Conservation (phyloP, 2,329 filamentous ascomycete species). For the Talaromyces rugulosus region DNA sequence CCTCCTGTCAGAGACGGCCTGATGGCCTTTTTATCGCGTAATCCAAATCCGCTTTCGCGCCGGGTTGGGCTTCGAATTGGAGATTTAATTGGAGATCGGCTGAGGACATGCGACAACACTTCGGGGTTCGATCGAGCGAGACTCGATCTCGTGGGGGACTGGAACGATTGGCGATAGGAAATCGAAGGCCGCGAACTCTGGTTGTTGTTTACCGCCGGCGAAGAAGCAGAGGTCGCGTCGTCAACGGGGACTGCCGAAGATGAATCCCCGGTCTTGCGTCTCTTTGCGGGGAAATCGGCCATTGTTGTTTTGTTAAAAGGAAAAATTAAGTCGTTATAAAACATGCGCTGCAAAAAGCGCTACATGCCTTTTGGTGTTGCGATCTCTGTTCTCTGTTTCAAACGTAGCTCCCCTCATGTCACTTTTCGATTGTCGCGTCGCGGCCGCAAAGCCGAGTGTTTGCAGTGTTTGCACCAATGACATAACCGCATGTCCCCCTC, state of each 20-base stretch:
- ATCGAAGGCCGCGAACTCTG: constrained; percentile 21
- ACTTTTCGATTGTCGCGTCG: neutral
- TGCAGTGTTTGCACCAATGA: constrained; percentile 37
- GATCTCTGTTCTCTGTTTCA: neutral
- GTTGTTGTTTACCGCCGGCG: constrained; percentile 17
- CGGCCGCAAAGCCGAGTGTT: constrained; percentile 19
- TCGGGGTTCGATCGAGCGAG: constrained; percentile 59
- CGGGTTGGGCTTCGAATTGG: constrained; percentile 21
- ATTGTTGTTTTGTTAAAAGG: constrained; percentile 25
- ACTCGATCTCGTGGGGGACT: constrained; percentile 64
- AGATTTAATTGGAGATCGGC: constrained; percentile 35
- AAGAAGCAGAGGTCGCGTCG: constrained; percentile 35
- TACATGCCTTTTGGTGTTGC: neutral
- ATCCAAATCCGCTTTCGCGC: constrained; percentile 22
- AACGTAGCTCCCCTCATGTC: neutral
- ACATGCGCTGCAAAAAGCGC: neutral
- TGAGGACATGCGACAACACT: constrained; percentile 47
- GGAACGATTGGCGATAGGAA: constrained; percentile 53
- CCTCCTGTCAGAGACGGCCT: constrained; percentile 29
- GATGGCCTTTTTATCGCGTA: constrained; percentile 35
- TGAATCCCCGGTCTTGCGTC: constrained; percentile 57
- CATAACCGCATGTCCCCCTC: constrained; percentile 21
- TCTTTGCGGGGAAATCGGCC: constrained; percentile 60
- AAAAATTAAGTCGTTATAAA: neutral
- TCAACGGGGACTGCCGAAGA: constrained; percentile 43